These are phyloP conservation scores for Crepidotus variabilis DNA, from an alignment of 768 basidiomycete species.

Conservation along the genomic window DNA sequence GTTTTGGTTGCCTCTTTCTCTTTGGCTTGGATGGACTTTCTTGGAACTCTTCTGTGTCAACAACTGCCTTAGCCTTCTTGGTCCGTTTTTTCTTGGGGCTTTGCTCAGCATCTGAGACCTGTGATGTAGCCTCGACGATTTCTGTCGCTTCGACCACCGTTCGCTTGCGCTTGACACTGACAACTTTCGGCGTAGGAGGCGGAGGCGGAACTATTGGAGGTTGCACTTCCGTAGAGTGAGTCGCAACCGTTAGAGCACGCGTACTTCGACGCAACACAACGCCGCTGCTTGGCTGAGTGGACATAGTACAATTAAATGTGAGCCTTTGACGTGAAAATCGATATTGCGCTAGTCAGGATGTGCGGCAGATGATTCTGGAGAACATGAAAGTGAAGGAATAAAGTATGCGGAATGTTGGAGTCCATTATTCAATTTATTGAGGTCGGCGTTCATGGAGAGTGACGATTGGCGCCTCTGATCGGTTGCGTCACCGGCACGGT, in stretches of 20 bases:
- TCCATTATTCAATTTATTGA: not conserved
- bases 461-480: constrained; percentile 1
- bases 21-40: constrained; percentile 13
- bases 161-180: constrained; percentile 1
- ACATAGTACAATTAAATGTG: not conserved
- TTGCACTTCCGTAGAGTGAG: not conserved
- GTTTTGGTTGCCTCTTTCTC: constrained; percentile 25
- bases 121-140: not conserved
- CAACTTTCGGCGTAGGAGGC: not conserved
- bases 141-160: not conserved
- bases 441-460: not conserved
- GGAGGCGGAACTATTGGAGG: not conserved
- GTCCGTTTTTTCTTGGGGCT: not conserved
- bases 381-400: not conserved
- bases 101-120: not conserved
- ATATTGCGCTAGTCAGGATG: not conserved
- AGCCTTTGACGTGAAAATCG: not conserved
- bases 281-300: not conserved
- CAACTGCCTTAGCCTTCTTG: constrained; percentile 1
- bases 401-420: not conserved
- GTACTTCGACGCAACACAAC: constrained; percentile 3
- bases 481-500: not conserved
- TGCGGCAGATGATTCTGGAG: not conserved
- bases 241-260: constrained; percentile 3
- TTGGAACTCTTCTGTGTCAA: constrained; percentile 5